Percentiles rank a stretch among this genome's conserved stretches.
phyloP scores from a whole-genome alignment of 352 stramenopile genomes.

The Globisporangium irregulare region DNA sequence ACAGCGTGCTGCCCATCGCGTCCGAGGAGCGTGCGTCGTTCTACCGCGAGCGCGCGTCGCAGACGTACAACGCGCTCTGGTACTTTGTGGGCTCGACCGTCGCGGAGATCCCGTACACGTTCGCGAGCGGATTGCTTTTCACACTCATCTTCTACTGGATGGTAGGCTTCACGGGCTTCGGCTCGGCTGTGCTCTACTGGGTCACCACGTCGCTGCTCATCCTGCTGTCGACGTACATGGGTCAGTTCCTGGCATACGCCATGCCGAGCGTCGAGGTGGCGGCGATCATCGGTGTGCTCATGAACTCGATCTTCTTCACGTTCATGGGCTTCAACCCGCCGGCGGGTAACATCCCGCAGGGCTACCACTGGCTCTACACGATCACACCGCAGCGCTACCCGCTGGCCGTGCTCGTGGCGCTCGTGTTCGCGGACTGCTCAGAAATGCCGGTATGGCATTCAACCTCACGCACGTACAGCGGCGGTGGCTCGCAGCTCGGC shows the following conservation, averaged over 20 bases:
- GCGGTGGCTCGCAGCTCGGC: too few relatives aligned
- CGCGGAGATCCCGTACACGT: conserved; percentile 59
- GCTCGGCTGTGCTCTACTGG: conserved; percentile 19
- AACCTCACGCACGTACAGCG: too few relatives aligned
- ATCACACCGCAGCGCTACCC: conserved; percentile 22
- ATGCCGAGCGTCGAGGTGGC: conserved; percentile 19
- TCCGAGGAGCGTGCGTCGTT: conserved; percentile 83
- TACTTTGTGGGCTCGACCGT: conserved; percentile 75
- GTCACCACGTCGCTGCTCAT: conserved; percentile 13
- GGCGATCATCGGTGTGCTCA: conserved; percentile 16
- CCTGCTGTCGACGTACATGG: conserved; percentile 22
- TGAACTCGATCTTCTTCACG: conserved; percentile 45
- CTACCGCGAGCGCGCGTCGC: conserved; percentile 81
- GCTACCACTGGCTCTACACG: conserved; percentile 16
- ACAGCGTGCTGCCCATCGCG: conserved; percentile 36
- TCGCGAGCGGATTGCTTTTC: conserved; percentile 18
- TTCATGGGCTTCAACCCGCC: conserved; percentile 49
- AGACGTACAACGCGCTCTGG: conserved; percentile 72
- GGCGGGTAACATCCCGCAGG: conserved; percentile 19
- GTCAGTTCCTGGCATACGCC: conserved; percentile 15
- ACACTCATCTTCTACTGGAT: conserved; percentile 25
- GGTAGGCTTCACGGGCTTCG: conserved; percentile 21
- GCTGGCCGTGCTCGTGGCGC: conserved; percentile 14
- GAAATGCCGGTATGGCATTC: neutral
- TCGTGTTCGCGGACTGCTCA: conserved; percentile 13